Evolutionary conservation across 352 stramenopile species (phyloP).

Genomic region (Pythium biforme): DNA sequence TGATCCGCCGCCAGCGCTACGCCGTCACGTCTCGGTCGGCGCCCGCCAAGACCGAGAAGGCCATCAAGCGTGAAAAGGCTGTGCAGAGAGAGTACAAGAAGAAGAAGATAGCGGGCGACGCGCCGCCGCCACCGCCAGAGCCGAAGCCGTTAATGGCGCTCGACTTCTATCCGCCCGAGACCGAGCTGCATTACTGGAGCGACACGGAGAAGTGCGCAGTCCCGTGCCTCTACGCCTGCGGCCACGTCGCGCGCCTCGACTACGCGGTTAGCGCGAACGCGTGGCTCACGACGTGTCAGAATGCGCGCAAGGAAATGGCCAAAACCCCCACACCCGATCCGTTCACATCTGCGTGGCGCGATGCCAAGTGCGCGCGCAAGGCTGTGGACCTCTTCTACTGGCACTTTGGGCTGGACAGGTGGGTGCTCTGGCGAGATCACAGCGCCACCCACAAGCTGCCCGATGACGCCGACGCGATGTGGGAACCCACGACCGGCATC

Average conservation of each 20-base stretch:
- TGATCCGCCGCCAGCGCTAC: slow-evolving; percentile 1
- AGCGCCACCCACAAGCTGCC: not conserved
- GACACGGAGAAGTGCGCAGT: not conserved
- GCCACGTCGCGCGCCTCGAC: not conserved
- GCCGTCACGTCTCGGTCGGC: no score
- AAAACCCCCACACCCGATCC: not conserved
- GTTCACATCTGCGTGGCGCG: not conserved
- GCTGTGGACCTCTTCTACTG: slow-evolving; percentile 2
- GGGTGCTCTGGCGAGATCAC: slow-evolving; percentile 1
- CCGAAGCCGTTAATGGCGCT: not conserved
- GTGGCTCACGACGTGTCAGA: not conserved
- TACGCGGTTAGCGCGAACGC: not conserved
- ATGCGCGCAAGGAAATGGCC: not conserved
- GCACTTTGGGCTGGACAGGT: not conserved
- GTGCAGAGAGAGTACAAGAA: no score
- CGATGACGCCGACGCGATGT: not conserved
- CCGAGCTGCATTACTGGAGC: slow-evolving; percentile 1
- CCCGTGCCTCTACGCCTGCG: not conserved
- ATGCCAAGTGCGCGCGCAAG: not conserved
- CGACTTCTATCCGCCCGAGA: not conserved
- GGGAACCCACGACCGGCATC: not conserved
- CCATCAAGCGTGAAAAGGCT: slow-evolving; percentile 14
- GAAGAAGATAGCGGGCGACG: no score
- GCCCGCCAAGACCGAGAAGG: no score
- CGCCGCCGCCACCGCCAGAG: not conserved